Conservation (phyloP, 352 stramenopile genomes). For the Phytophthora podocarpi region DNA sequence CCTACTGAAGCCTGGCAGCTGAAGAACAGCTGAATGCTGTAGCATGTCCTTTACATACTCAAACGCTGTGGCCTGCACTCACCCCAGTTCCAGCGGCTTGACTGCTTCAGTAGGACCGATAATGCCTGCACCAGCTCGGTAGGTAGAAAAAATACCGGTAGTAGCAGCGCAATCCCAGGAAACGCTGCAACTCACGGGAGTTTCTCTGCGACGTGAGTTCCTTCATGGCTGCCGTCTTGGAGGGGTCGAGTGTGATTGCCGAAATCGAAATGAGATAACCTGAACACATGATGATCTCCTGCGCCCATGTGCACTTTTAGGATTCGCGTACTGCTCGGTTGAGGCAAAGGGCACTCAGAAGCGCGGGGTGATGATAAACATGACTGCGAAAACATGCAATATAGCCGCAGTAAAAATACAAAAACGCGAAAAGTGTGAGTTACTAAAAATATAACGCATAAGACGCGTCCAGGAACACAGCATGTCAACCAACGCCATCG, state of each 20-base stretch:
- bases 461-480: slow-evolving; percentile 7
- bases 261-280: no score
- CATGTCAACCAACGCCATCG: background rate
- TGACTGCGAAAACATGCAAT: slow-evolving; percentile 13
- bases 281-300: no score
- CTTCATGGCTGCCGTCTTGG: background rate
- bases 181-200: background rate
- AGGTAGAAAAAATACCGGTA: no score
- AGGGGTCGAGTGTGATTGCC: no score
- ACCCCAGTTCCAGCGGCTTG: background rate
- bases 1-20: background rate
- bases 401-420: slow-evolving; percentile 9
- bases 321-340: no score
- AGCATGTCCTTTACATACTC: background rate
- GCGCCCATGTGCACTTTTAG: no score
- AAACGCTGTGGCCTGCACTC: background rate
- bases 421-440: background rate
- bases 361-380: background rate
- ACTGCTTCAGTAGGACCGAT: slow-evolving; percentile 2
- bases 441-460: slow-evolving; percentile 7
- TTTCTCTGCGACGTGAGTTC: background rate
- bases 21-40: slow-evolving; percentile 1
- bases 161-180: no score
- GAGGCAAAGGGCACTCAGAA: background rate
- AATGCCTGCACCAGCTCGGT: no score